Percentiles rank a stretch among this genome's conserved stretches.
Conservation (phyloP, 83 land plant genomes). For the Isoetes engelmannii region DNA sequence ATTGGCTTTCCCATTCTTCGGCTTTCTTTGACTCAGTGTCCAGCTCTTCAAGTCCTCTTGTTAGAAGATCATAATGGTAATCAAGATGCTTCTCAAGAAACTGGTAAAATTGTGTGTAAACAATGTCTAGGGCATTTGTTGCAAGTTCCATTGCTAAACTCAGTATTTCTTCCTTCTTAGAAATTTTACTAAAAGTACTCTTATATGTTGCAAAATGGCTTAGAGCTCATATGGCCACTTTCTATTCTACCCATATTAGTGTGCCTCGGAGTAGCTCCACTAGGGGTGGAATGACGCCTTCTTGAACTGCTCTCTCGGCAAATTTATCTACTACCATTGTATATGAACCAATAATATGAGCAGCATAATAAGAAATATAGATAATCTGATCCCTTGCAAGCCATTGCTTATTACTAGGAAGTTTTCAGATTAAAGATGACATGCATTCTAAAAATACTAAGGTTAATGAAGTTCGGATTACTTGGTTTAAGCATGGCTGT, state of each 20-base stretch:
- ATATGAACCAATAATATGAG: slow-evolving; percentile 92
- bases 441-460: slow-evolving; percentile 66
- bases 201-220: slow-evolving; percentile 81
- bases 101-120: slow-evolving; percentile 52
- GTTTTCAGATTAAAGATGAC: slow-evolving; percentile 52
- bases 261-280: slow-evolving; percentile 77
- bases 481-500: slow-evolving; percentile 78
- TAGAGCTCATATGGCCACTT: slow-evolving; percentile 86
- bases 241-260: slow-evolving; percentile 89
- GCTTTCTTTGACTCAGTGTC: slow-evolving; percentile 75
- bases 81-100: slow-evolving; percentile 39
- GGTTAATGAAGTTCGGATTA: slow-evolving; percentile 60
- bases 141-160: background rate
- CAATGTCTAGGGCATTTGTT: background rate
- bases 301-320: slow-evolving; percentile 63
- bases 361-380: slow-evolving; percentile 92
- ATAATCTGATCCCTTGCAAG: slow-evolving; percentile 60
- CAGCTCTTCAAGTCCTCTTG: slow-evolving; percentile 69
- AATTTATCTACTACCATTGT: slow-evolving; percentile 65
- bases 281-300: slow-evolving; percentile 69
- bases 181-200: slow-evolving; percentile 55
- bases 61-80: slow-evolving; percentile 82
- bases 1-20: slow-evolving; percentile 94
- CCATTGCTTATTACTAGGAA: slow-evolving; percentile 54
- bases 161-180: slow-evolving; percentile 29